phyloP scores from a whole-genome alignment of 257 asterid species.

The Jaltomata sinuosa region DNA sequence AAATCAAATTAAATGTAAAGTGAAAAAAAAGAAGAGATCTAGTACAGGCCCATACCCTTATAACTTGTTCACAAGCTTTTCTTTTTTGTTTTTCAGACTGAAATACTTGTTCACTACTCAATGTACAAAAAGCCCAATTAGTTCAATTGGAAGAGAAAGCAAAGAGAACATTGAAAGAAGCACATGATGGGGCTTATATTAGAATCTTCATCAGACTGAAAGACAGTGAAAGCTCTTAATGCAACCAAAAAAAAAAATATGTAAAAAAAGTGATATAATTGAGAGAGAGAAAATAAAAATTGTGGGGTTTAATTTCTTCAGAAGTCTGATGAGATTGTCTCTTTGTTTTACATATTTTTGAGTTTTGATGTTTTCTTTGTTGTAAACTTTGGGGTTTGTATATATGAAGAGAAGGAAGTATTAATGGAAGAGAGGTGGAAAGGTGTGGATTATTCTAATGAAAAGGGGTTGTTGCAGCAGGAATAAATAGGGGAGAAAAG shows the following conservation, averaged over 20 bases:
- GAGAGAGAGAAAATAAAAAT: conserved; percentile 11
- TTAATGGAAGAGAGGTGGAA: conserved; percentile 30
- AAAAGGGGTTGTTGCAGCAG: conserved; percentile 41
- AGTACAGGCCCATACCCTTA: conserved; percentile 48
- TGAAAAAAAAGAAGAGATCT: neutral
- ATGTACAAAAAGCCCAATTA: conserved; percentile 7
- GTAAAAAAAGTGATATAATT: neutral
- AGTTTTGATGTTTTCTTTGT: conserved; percentile 1
- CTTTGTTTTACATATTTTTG: conserved; percentile 15
- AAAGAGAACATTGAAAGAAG: conserved; percentile 54
- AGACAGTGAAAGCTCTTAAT: conserved; percentile 46
- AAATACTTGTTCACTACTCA: conserved; percentile 34
- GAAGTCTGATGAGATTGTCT: conserved; percentile 42
- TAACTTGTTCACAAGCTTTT: neutral
- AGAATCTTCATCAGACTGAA: conserved; percentile 38
- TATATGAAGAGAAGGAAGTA: conserved; percentile 20
- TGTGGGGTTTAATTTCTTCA: conserved; percentile 1
- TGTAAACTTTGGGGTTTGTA: conserved; percentile 1
- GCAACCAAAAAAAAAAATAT: conserved; percentile 11
- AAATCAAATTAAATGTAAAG: conserved; percentile 48
- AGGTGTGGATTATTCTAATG: conserved; percentile 28
- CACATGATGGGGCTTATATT: conserved; percentile 56
- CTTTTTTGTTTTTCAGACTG: neutral
- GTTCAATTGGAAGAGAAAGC: conserved; percentile 30
- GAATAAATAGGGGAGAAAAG: conserved; percentile 21